Base-by-base conservation (phyloP, 2,329 filamentous ascomycete species). In the Fusarium irregulare region DNA sequence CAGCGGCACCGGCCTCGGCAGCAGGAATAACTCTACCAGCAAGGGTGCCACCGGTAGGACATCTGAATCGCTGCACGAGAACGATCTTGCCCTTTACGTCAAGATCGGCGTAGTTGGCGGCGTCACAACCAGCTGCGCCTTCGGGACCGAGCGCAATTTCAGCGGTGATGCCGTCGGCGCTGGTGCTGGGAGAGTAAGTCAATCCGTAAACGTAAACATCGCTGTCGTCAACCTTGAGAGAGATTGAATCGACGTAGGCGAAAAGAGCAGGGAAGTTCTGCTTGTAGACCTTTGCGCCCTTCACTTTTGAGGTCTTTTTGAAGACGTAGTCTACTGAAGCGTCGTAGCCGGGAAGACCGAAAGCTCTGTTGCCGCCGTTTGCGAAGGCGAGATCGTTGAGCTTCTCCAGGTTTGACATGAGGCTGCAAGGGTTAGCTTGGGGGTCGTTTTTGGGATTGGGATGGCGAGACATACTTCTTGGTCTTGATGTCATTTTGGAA, bases 311-410 rank as follows among this genome's bases (percentile, higher is more conserved):
- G 10, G 85, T 78, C 32, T 81, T 79, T n/a, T 79, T 80, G 51
- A 82, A 81, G 68, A 87, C 80, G 70, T 84, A 86, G 51, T 86
- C 81, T 28, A 85, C 82, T 0, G 83, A 85, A 9, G 84, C 83
- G 30, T 78, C 80, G 69, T 83, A 86, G 7, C 84, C 84, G 2
- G 84, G 82, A 6, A 84, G 79, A 21, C 84, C 84, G 66, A 86
- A 86, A n/a, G 84, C 84, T 54, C 84, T 80, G 75, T 87, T 87
- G 9, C 84, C 85, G 2, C 84, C 83, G 68, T 86, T 84, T 40
- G 49, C 64, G 13, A 71, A 66, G 16, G 71, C 71, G 13, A 73
- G 69, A 2, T 73, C 70, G 16, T 73, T 73, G 11, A 73, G 30
- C 3, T 25, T 44, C 6, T 73, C 56, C 3, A 73, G 25, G 13